phyloP scores from a whole-genome alignment of 441 rosid genomes.

The Erodium trifolium region DNA sequence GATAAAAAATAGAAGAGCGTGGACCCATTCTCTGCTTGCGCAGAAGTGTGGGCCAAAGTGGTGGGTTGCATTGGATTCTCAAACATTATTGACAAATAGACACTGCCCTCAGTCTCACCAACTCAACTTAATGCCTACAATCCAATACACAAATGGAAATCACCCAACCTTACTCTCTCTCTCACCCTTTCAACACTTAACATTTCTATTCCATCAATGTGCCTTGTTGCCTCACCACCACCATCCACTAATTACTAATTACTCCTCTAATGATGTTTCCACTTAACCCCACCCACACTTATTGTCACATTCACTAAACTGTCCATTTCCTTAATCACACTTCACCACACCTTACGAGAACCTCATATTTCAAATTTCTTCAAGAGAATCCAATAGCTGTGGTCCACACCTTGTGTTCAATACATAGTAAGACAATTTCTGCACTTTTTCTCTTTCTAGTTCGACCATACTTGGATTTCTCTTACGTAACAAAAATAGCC shows the following conservation, averaged over 20 bases:
- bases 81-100: not conserved
- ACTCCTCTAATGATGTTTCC: not conserved
- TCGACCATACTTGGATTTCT: constrained; percentile 6
- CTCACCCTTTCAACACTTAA: too few species aligned
- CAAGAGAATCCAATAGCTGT: not conserved
- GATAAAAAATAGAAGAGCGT: not conserved
- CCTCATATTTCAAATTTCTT: constrained; percentile 1
- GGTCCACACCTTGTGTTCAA: not conserved
- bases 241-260: not conserved
- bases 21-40: not conserved
- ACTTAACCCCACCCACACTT: not conserved
- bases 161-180: not conserved
- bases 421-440: constrained; percentile 1
- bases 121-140: not conserved
- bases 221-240: not conserved
- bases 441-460: constrained; percentile 1
- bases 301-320: not conserved
- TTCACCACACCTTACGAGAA: not conserved
- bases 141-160: not conserved
- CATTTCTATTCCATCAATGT: too few species aligned
- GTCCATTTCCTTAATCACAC: not conserved
- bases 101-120: not conserved
- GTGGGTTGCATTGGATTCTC: constrained; percentile 10
- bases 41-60: constrained; percentile 5
- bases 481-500: constrained; percentile 1